A percentile compares a stretch with the other conserved stretches of the same genome.
Evolutionary conservation across 805 yeast genomes (phyloP).

Genomic region (Ogataea nakhonphanomensis): DNA sequence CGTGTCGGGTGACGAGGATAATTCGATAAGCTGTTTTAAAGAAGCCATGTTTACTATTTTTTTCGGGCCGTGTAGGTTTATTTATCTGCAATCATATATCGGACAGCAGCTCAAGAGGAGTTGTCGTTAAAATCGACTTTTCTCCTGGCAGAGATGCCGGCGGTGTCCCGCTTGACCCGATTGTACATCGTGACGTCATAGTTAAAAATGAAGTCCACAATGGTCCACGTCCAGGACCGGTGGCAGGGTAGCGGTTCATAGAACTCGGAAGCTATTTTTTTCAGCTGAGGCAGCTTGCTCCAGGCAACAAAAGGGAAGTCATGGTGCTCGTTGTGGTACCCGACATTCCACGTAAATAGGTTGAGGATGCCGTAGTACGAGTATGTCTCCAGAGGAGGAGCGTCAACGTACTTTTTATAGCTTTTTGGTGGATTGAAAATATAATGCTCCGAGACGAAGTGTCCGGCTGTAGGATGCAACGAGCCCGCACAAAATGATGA

Average conservation of each 20-base stretch:
- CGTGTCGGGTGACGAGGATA: conserved; percentile 5
- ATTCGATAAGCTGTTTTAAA: conserved; percentile 10
- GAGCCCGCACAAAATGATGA: conserved; percentile 89
- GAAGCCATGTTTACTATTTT: conserved; percentile 12
- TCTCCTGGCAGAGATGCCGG: conserved; percentile 33
- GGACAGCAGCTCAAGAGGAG: conserved; percentile 16
- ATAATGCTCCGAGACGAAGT: conserved; percentile 93
- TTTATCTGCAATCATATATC: not conserved
- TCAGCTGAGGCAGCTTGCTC: conserved; percentile 68
- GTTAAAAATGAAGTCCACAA: conserved; percentile 66
- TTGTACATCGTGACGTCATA: conserved; percentile 71
- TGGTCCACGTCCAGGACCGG: conserved; percentile 73
- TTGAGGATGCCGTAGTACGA: conserved; percentile 84
- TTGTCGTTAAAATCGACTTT: conserved; percentile 33
- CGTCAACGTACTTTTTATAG: conserved; percentile 29
- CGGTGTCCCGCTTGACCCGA: conserved; percentile 66
- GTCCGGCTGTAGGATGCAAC: conserved; percentile 92
- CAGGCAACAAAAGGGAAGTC: conserved; percentile 94
- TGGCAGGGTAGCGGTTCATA: conserved; percentile 78
- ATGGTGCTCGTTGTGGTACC: conserved; percentile 92
- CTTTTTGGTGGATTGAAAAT: conserved; percentile 55
- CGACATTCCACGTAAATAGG: conserved; percentile 84
- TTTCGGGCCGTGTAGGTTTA: conserved; percentile 1
- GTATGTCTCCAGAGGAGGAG: conserved; percentile 76
- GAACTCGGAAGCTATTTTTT: conserved; percentile 71